A percentile compares a stretch with the other conserved stretches of the same genome.
Conservation (phyloP, 2,329 filamentous ascomycete genomes). For the Rasamsonia emersonii region DNA sequence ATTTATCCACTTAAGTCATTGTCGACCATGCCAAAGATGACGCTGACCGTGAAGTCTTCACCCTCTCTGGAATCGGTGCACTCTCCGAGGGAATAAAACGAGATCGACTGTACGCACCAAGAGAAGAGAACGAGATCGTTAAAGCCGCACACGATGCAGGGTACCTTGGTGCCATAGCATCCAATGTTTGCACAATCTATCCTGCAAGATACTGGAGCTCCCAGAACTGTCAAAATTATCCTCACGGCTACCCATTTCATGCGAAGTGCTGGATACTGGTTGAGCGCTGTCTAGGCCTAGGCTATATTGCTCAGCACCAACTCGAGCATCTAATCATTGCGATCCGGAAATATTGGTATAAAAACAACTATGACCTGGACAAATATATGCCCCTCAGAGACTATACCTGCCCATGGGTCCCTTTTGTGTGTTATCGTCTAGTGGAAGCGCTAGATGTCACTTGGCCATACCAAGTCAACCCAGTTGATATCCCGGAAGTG, state of each 20-base stretch:
- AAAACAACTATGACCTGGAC: background rate
- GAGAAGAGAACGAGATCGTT: background rate
- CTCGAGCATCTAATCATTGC: background rate
- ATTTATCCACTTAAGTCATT: background rate
- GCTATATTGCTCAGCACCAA: background rate
- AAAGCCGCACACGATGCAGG: background rate
- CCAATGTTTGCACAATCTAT: background rate
- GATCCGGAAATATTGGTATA: conserved; percentile 1
- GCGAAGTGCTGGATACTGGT: background rate
- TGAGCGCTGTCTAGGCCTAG: background rate
- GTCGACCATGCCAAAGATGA: background rate
- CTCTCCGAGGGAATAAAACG: background rate
- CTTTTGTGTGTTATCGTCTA: background rate
- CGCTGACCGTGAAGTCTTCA: background rate
- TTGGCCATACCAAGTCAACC: background rate
- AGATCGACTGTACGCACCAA: background rate
- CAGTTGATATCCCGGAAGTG: conserved; percentile 1
- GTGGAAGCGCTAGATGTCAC: background rate
- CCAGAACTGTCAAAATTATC: background rate
- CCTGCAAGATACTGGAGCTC: background rate
- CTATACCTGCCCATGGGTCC: conserved; percentile 1
- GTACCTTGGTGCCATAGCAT: background rate
- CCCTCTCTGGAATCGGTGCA: background rate
- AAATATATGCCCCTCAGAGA: background rate
- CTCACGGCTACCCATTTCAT: conserved; percentile 1